A percentile compares a stretch with the other conserved stretches of the same genome.
These are phyloP conservation scores for Ustilaginoidea virens DNA, from an alignment of 2,329 filamentous ascomycete species.

Conservation along the genomic window DNA sequence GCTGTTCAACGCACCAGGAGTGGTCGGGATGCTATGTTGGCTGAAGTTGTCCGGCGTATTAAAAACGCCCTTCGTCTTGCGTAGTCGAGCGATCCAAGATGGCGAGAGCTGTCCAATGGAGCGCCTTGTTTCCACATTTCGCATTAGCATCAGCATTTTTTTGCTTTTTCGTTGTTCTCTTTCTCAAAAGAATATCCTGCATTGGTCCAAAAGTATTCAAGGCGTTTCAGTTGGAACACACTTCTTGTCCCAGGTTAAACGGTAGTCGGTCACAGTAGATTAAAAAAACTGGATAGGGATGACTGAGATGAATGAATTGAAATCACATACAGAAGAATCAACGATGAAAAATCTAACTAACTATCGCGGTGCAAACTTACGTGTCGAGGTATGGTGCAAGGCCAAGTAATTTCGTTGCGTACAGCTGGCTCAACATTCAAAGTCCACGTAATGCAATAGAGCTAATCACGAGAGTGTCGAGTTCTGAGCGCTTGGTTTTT, in stretches of 20 bases:
- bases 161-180: too few relatives aligned
- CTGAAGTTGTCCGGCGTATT: constrained; percentile 42
- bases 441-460: constrained; percentile 49
- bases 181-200: neutral
- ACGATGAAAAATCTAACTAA: neutral
- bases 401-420: too few relatives aligned
- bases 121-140: too few relatives aligned
- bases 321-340: constrained; percentile 1
- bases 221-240: constrained; percentile 2
- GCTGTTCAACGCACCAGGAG: constrained; percentile 47
- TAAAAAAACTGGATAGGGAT: neutral
- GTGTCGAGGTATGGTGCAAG: too few relatives aligned
- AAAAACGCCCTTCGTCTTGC: constrained; percentile 20
- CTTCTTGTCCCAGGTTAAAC: too few relatives aligned
- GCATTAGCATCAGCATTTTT: neutral
- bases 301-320: neutral
- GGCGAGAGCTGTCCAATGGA: too few relatives aligned
- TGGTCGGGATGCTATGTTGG: constrained; percentile 46
- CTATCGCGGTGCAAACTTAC: too few relatives aligned
- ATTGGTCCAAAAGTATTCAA: neutral
- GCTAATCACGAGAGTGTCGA: constrained; percentile 57
- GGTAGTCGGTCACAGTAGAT: too few relatives aligned
- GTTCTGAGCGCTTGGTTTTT: constrained; percentile 30
- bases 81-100: too few relatives aligned
- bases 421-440: too few relatives aligned